These are phyloP conservation scores for Panicum hallii DNA, from an alignment of 202 grass and related monocot species.

Conservation along the genomic window DNA sequence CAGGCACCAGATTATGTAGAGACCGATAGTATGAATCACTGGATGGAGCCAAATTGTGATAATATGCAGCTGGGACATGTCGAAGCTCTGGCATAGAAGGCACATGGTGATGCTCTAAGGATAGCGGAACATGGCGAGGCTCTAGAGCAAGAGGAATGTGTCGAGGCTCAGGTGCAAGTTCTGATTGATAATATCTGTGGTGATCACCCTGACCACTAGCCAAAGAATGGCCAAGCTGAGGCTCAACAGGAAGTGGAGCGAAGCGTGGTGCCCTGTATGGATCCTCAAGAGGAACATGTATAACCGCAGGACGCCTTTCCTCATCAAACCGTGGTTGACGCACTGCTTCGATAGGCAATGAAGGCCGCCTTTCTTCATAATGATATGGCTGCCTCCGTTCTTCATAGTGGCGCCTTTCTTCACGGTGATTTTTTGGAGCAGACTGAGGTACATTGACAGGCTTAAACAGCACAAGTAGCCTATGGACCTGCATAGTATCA, in stretches of 20 bases:
- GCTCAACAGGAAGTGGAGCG: conserved; percentile 46
- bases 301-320: conserved; percentile 35
- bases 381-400: conserved; percentile 33
- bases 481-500: conserved; percentile 57
- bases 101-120: conserved; percentile 33
- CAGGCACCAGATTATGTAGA: conserved; percentile 48
- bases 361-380: conserved; percentile 34
- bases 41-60: conserved; percentile 46
- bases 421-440: conserved; percentile 26
- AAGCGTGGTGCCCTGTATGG: conserved; percentile 37
- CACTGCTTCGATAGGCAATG: conserved; percentile 40
- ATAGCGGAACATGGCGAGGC: conserved; percentile 28
- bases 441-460: conserved; percentile 45
- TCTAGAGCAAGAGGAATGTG: conserved; percentile 38
- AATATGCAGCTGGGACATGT: conserved; percentile 46
- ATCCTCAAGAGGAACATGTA: conserved; percentile 53
- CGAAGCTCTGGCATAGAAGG: conserved; percentile 47
- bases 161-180: conserved; percentile 19
- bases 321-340: conserved; percentile 28
- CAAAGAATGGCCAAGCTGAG: conserved; percentile 41
- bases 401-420: conserved; percentile 41
- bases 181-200: conserved; percentile 46
- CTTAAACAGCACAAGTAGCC: conserved; percentile 53
- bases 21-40: conserved; percentile 58
- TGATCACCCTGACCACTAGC: conserved; percentile 41